Evolutionary conservation across 2,329 filamentous ascomycete genomes (phyloP), one percentile per base, ranked within the genome.

Genomic region (Chrysoporthe austroafricana): DNA sequence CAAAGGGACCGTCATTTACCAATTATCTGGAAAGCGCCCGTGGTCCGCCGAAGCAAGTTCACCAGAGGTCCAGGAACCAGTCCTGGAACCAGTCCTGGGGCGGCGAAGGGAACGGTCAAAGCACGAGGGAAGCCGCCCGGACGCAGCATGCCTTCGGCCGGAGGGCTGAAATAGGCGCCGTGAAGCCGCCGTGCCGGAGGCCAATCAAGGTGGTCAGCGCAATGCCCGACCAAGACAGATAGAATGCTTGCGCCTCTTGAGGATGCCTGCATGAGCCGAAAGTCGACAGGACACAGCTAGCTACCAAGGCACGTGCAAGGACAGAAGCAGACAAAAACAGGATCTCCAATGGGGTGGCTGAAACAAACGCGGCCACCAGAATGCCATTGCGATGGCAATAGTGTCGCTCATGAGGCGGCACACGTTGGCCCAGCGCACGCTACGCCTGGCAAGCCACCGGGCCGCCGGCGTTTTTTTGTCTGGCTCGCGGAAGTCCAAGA

Each of bases 141-240:
- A 26, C 26, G 26, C 26, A 26, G 26, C 26, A 26, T 21, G 57
- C 26, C 56, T 7, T 14, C n/a, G 39, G 13, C 18, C 18, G 43
- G 21, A 16, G 21, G 43, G 26, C 14, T 14, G 14, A 34, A 32
- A 32, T 62, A 62, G 34, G 60, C 60, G 60, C 60, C 44, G 60
- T 34, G n/a, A 42, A 13, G 44, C 60, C 32, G 44, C 60, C 60
- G 48, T 18, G 46, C 43, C 26, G 60, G 26, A 44, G 44, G n/a
- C 60, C 60, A 52, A 39, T 36, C 14, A 36, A 50, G 14, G 8
- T n/a, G 44, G 39, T 36, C 16, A 3, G 26, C 60, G 34, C 44
- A 26, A 18, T 36, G n/a, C 26, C 26, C 46, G 36, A 36, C 50
- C 13, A 32, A 54, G 50, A 54, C 50, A 54, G 13, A 16, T 14